A percentile compares a stretch with the other conserved stretches of the same genome.
Evolutionary conservation across 768 basidiomycete species (phyloP).

Genomic region (Boletus eberwhitei): DNA sequence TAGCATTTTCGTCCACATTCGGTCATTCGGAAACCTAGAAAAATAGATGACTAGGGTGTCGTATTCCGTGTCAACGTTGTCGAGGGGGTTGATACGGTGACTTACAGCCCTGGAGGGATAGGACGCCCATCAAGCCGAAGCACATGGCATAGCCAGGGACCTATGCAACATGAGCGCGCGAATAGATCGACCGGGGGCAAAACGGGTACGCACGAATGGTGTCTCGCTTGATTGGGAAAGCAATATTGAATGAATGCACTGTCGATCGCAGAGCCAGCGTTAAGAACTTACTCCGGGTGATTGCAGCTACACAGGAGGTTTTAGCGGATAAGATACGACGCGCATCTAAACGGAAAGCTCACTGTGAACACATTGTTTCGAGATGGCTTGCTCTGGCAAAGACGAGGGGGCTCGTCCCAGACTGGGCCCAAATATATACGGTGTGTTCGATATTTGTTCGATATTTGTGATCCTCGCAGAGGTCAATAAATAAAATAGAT

Average conservation of each 20-base stretch:
- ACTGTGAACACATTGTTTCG: not conserved
- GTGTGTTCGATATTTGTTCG: not conserved
- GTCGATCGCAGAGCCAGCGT: not conserved
- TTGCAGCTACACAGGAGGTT: not conserved
- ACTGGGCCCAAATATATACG: not conserved
- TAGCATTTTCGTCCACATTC: not conserved
- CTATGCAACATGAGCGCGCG: not conserved
- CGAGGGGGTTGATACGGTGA: too few relatives aligned
- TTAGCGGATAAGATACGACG: not conserved
- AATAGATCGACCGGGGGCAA: not conserved
- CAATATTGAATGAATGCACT: not conserved
- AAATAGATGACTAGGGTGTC: conserved; percentile 8
- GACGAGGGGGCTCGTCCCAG: too few relatives aligned
- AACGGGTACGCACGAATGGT: conserved; percentile 2
- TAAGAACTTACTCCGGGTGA: not conserved
- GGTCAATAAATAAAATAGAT: not conserved
- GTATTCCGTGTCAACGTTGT: not conserved
- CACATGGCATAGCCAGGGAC: not conserved
- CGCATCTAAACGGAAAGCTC: not conserved
- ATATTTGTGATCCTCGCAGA: not conserved
- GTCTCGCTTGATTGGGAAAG: not conserved
- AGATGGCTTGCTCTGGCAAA: not conserved
- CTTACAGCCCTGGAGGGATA: not conserved
- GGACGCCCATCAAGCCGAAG: not conserved
- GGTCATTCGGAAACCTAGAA: conserved; percentile 8